Base-by-base conservation (phyloP, 176 grass and related monocot genomes). In the Hyparrhenia diplandra region DNA sequence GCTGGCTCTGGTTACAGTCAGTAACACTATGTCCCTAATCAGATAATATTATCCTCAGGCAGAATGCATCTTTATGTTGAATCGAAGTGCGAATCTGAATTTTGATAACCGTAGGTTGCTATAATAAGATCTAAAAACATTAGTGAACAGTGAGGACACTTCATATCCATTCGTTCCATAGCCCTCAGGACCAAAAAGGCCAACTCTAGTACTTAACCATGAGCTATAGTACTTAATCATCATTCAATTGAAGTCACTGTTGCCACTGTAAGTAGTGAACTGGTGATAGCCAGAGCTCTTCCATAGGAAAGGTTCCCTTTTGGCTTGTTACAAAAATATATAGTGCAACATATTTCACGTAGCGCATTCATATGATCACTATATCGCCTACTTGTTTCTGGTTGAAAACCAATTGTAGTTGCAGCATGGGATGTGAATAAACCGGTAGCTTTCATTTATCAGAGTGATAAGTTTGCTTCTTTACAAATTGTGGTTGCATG, bases 321-420 rank as follows among this genome's bases (percentile, higher is more conserved):
- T 83, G 6, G 57, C 31, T 77, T n/a, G n/a, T 66, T 55, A 25
- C 64, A n/a, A 20, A 65, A 82, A 41, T 65, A 65, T 28, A 17
- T 36, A 42, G 4, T 7, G 0, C 59, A 73, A 35, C 64, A 69
- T 27, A 21, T 7, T 78, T 6, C 2, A 18, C 4, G 0, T 55
- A 63, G 9, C n/a, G 25, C 6, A 43, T 55, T 16, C 4, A 10
- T 87, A 21, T 13, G 18, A 54, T 41, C 23, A 2, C 42, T 82
- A 12, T 69, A 64, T 71, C 32, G 4, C 69, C 25, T n/a, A 37
- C 6, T 14, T 63, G 34, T 43, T 36, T 17, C 63, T 41, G 65
- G 29, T 79, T 64, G 16, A 52, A 34, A 23, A 59, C 28, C 27
- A 80, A 49, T 40, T 67, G 37, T n/a, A 49, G n/a, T n/a, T n/a